phyloP scores from a whole-genome alignment of 2,329 filamentous ascomycete genomes.

The Metarhizium guizhouense region DNA sequence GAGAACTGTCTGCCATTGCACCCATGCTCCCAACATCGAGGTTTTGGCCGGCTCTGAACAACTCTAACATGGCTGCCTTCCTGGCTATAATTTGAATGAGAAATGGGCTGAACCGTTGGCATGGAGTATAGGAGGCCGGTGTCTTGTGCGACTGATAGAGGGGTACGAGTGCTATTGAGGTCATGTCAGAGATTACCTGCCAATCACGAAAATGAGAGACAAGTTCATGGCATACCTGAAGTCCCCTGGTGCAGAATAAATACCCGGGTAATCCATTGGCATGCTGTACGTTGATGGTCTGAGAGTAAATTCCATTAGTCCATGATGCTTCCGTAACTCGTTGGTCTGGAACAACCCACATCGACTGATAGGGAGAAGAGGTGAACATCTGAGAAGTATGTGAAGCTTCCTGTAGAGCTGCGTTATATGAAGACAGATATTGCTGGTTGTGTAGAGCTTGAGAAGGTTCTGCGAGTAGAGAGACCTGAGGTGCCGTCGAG shows the following conservation, averaged over 20 bases:
- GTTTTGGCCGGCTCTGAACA: conserved; percentile 74
- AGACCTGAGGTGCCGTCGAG: conserved; percentile 41
- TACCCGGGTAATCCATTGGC: conserved; percentile 33
- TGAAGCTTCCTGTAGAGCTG: conserved; percentile 36
- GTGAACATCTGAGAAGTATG: conserved; percentile 24
- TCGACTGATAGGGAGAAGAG: conserved; percentile 22
- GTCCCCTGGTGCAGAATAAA: conserved; percentile 22
- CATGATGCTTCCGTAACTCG: not conserved
- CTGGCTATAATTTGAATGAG: conserved; percentile 22
- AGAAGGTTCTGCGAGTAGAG: conserved; percentile 41
- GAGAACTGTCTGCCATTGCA: conserved; percentile 95
- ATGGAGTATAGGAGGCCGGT: conserved; percentile 34
- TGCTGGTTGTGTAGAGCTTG: conserved; percentile 31
- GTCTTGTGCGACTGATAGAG: conserved; percentile 29
- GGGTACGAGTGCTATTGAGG: conserved; percentile 25
- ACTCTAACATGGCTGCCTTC: conserved; percentile 52
- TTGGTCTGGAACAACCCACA: conserved; percentile 21
- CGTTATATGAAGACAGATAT: conserved; percentile 43
- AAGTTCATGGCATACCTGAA: conserved; percentile 28
- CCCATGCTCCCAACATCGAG: conserved; percentile 94
- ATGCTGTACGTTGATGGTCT: conserved; percentile 31
- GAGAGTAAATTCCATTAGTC: conserved; percentile 16
- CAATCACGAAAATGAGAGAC: not conserved
- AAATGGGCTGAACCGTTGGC: conserved; percentile 26
- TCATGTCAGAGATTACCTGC: not conserved